Percentiles rank a stretch among this genome's conserved stretches.
phyloP scores from a whole-genome alignment of 2,329 filamentous ascomycete genomes.

The Lasiodiplodia theobromae region DNA sequence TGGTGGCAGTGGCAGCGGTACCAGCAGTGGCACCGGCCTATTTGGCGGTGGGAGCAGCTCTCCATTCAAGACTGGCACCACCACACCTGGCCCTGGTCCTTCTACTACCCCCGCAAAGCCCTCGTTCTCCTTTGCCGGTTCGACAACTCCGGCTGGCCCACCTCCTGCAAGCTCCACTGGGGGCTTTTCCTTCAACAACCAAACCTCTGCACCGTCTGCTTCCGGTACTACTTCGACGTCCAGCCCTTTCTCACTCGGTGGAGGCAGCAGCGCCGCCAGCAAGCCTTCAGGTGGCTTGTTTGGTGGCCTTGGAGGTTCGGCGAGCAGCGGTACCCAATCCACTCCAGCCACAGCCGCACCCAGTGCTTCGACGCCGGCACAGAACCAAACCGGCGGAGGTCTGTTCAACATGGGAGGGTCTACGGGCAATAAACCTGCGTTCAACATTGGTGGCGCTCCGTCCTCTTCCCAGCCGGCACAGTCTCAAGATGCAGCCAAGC shows the following conservation, averaged over 20 bases:
- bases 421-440: constrained; percentile 38
- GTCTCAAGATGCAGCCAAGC: constrained; percentile 10
- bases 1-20: constrained; percentile 1
- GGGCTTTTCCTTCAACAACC: constrained; percentile 13
- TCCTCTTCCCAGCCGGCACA: constrained; percentile 17
- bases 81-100: constrained; percentile 6
- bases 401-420: constrained; percentile 37
- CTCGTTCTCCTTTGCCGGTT: constrained; percentile 36
- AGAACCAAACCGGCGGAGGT: constrained; percentile 23
- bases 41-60: constrained; percentile 28
- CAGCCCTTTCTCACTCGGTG: constrained; percentile 17
- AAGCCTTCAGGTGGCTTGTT: constrained; percentile 41
- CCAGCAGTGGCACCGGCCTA: background rate
- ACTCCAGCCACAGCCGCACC: constrained; percentile 34
- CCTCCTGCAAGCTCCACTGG: constrained; percentile 36
- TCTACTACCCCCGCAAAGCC: constrained; percentile 46
- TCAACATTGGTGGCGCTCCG: constrained; percentile 2
- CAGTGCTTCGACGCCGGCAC: constrained; percentile 33
- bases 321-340: constrained; percentile 30
- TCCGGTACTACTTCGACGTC: constrained; percentile 25
- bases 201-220: constrained; percentile 12
- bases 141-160: constrained; percentile 49
- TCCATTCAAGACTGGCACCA: constrained; percentile 16
- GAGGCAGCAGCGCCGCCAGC: constrained; percentile 31
- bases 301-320: constrained; percentile 29